phyloP scores from a whole-genome alignment of 1,284 basidiomycete species.

The Fistulinella cinereoalba region DNA sequence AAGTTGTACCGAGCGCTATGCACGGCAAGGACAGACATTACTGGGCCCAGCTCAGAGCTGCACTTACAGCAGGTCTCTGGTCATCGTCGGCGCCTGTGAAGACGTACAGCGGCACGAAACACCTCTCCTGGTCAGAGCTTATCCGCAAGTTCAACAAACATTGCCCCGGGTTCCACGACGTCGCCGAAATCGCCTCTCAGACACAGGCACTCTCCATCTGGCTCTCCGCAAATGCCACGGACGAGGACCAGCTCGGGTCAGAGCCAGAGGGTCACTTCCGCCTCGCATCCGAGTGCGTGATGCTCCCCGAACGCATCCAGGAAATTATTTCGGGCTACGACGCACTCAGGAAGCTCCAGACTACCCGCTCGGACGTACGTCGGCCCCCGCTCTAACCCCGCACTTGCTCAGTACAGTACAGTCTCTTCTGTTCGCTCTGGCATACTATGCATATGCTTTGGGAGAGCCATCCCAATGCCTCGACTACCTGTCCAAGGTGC shows the following conservation, averaged over 20 bases:
- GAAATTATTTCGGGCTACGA: conserved; percentile 54
- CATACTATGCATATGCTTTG: conserved; percentile 76
- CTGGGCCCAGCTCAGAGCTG: conserved; percentile 65
- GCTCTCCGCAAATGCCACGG: conserved; percentile 43
- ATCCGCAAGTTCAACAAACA: conserved; percentile 90
- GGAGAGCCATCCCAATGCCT: conserved; percentile 65
- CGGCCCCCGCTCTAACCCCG: not conserved
- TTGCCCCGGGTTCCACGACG: conserved; percentile 55
- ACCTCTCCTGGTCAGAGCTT: conserved; percentile 75
- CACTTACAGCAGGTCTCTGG: conserved; percentile 71
- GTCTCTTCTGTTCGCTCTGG: conserved; percentile 62
- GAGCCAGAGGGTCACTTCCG: conserved; percentile 40
- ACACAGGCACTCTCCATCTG: conserved; percentile 63
- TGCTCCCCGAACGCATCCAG: conserved; percentile 52
- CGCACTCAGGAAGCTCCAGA: conserved; percentile 47
- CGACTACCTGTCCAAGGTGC: conserved; percentile 51
- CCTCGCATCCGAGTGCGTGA: conserved; percentile 53
- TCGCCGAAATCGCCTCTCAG: conserved; percentile 65
- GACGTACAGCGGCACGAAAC: conserved; percentile 48
- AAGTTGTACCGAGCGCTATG: too few relatives aligned
- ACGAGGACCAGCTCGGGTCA: conserved; percentile 40
- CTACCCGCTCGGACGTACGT: conserved; percentile 62
- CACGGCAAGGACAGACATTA: conserved; percentile 65
- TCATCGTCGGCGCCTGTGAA: conserved; percentile 57
- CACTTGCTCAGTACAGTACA: conserved; percentile 26